A percentile compares a stretch with the other conserved stretches of the same genome.
Evolutionary conservation across 257 asterid genomes (phyloP).

Genomic region (Cinchona pubescens): DNA sequence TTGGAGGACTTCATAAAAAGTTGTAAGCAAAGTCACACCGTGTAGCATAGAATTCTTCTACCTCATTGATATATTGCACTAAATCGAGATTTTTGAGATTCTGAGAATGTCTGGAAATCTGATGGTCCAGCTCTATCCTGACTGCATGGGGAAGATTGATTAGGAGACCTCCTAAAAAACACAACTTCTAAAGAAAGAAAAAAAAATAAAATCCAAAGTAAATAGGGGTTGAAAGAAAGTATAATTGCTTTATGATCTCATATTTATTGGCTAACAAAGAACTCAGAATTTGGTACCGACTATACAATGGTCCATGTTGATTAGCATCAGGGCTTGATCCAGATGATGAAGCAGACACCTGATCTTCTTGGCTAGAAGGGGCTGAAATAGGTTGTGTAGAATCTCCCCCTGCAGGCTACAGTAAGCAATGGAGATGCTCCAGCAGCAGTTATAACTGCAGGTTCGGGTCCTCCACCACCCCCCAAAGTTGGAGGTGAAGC

Average conservation of each 20-base stretch:
- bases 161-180: slow-evolving; percentile 43
- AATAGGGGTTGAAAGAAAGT: not conserved
- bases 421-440: slow-evolving; percentile 43
- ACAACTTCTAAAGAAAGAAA: slow-evolving; percentile 9
- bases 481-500: slow-evolving; percentile 36
- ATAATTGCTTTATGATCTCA: not conserved
- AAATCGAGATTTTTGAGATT: slow-evolving; percentile 67
- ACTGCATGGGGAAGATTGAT: slow-evolving; percentile 51
- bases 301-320: slow-evolving; percentile 42
- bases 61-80: slow-evolving; percentile 74
- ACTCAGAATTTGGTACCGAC: slow-evolving; percentile 41
- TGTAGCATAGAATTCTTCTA: slow-evolving; percentile 19
- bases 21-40: not conserved
- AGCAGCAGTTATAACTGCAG: slow-evolving; percentile 39
- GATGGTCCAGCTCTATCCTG: slow-evolving; percentile 88
- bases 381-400: slow-evolving; percentile 34
- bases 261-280: not conserved
- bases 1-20: not conserved
- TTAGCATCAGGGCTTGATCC: slow-evolving; percentile 47
- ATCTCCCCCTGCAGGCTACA: slow-evolving; percentile 56
- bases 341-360: slow-evolving; percentile 34
- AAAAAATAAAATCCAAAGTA: not conserved
- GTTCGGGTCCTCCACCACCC: slow-evolving; percentile 38
- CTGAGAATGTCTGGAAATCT: slow-evolving; percentile 73
- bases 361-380: slow-evolving; percentile 46